Percentiles rank a stretch among this genome's conserved stretches.
phyloP scores from a whole-genome alignment of 2,329 filamentous ascomycete genomes.

The Paecilomyces fulvus region DNA sequence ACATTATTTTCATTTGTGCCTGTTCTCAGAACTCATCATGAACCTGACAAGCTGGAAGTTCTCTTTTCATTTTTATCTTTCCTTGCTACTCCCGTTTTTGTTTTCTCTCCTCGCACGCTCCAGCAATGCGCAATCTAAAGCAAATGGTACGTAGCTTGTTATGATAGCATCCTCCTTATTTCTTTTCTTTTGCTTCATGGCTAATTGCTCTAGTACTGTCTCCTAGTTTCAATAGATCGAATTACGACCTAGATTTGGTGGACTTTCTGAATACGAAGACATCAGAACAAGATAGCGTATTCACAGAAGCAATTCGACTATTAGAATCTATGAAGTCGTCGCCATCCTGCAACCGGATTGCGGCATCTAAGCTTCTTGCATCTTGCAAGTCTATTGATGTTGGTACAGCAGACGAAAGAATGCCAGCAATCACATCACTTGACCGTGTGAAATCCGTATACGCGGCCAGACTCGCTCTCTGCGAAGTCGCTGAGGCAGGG shows the following conservation, averaged over 20 bases:
- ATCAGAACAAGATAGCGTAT: constrained; percentile 25
- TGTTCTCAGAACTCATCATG: background rate
- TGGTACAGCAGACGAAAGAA: constrained; percentile 15
- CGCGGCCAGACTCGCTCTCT: constrained; percentile 54
- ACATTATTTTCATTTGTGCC: background rate
- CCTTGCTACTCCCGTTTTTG: background rate
- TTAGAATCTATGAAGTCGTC: constrained; percentile 38
- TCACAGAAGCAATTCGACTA: constrained; percentile 34
- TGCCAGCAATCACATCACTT: constrained; percentile 19
- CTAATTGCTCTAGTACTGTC: background rate
- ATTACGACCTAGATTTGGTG: constrained; percentile 16
- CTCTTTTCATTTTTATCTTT: background rate
- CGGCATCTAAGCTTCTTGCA: constrained; percentile 43
- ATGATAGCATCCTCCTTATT: background rate
- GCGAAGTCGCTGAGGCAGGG: constrained; percentile 50
- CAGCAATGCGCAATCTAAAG: background rate
- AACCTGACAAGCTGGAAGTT: background rate
- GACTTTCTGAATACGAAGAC: constrained; percentile 17
- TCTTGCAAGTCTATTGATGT: constrained; percentile 45
- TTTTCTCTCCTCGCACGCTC: background rate
- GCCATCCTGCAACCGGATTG: constrained; percentile 46
- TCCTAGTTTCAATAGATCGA: constrained; percentile 6
- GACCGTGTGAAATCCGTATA: constrained; percentile 49
- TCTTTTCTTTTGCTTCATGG: background rate
- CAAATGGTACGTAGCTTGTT: background rate